These are phyloP conservation scores for Plasmopara muralis DNA, from an alignment of 352 stramenopile genomes.

Conservation along the genomic window DNA sequence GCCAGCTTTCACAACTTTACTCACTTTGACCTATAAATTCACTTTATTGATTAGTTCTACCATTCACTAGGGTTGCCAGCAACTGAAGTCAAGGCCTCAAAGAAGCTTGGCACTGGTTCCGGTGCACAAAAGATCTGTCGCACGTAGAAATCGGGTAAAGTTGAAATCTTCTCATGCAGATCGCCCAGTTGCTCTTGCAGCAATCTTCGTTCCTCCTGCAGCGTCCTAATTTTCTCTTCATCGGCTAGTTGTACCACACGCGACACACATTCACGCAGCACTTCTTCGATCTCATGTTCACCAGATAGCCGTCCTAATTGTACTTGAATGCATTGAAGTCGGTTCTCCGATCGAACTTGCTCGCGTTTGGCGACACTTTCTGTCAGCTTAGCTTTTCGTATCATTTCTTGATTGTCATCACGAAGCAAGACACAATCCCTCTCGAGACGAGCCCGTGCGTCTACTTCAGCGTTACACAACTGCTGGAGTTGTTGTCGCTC, in stretches of 20 bases:
- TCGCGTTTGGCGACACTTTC: conserved; percentile 25
- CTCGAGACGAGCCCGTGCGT: conserved; percentile 16
- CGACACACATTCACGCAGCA: conserved; percentile 47
- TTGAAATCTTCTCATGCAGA: conserved; percentile 78
- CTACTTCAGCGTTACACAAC: conserved; percentile 28
- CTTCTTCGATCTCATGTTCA: conserved; percentile 44
- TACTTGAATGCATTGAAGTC: conserved; percentile 47
- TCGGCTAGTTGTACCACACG: conserved; percentile 49
- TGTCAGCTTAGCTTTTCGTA: conserved; percentile 4
- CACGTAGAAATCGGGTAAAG: conserved; percentile 79
- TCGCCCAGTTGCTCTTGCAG: conserved; percentile 65
- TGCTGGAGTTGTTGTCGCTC: conserved; percentile 35
- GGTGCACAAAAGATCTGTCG: conserved; percentile 78
- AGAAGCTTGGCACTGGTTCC: conserved; percentile 69
- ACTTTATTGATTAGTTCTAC: conserved; percentile 21
- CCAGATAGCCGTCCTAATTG: conserved; percentile 46
- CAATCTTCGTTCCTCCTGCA: conserved; percentile 66
- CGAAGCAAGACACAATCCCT: conserved; percentile 24
- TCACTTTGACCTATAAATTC: conserved; percentile 38
- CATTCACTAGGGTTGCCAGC: conserved; percentile 26
- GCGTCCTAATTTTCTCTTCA: conserved; percentile 44
- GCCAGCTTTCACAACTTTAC: conserved; percentile 29
- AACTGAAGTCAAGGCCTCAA: conserved; percentile 62
- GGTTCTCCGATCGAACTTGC: conserved; percentile 26
- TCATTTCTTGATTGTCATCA: conserved; percentile 20